Conservation (phyloP, 2,329 filamentous ascomycete genomes). For the Zasmidium angulare region DNA sequence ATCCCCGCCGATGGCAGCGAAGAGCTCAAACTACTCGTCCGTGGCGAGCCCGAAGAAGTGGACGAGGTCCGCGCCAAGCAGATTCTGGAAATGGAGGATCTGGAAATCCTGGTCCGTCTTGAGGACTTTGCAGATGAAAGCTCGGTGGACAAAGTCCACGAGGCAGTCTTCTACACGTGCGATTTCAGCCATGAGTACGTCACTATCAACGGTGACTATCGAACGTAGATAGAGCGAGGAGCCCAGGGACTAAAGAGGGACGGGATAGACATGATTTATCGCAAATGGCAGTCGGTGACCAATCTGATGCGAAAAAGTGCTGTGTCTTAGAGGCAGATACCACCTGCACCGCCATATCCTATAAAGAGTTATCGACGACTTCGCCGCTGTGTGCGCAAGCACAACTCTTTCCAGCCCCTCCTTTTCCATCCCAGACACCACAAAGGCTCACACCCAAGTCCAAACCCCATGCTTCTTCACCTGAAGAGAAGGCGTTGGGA, state of each 20-base stretch:
- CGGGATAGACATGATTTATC: too few relatives aligned
- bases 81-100: constrained; percentile 74
- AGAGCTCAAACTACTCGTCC: constrained; percentile 73
- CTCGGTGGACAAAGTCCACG: constrained; percentile 27
- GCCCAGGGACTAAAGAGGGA: too few relatives aligned
- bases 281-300: too few relatives aligned
- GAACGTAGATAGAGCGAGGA: constrained; percentile 52
- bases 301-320: not conserved
- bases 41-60: constrained; percentile 76
- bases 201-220: constrained; percentile 67
- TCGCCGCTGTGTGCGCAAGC: too few relatives aligned
- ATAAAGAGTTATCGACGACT: too few relatives aligned
- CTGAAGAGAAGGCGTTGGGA: too few relatives aligned
- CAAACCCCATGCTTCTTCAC: too few relatives aligned
- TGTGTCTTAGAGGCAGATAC: not conserved
- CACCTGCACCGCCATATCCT: not conserved
- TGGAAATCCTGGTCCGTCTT: constrained; percentile 74
- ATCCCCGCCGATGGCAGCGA: constrained; percentile 72
- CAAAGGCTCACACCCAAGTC: too few relatives aligned
- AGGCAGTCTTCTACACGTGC: constrained; percentile 79
- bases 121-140: constrained; percentile 43
- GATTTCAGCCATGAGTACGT: constrained; percentile 84
- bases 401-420: too few relatives aligned
- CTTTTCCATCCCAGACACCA: too few relatives aligned
- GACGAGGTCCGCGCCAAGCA: constrained; percentile 74